Base-by-base conservation (phyloP, 2,329 filamentous ascomycete species). In the Cylindrodendrum hubeiense region DNA sequence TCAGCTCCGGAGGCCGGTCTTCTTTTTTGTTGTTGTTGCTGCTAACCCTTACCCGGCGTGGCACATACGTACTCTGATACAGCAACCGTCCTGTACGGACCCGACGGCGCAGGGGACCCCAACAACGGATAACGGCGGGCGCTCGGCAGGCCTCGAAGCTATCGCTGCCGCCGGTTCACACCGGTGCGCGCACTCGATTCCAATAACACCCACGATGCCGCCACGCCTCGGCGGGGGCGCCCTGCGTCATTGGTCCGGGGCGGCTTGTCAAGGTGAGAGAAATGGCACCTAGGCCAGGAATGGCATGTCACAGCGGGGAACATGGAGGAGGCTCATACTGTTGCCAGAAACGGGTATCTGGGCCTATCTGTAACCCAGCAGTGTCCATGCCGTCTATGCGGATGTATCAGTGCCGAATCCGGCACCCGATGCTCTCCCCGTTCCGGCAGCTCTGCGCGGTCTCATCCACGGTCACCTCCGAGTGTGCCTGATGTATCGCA, bases 141-240 rank as follows among this genome's bases (percentile, higher is more conserved):
- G 13, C 26, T 49, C 13, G 46, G 26, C 26, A 26, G 46, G 46
- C 26, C 17, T 30, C 44, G 44, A 28, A 26, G 47, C 47, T n/a
- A 50, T 33, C 30, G 47, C 47, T 26, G 47, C 26, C 28, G 26
- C 47, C 47, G 46, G 46, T 49, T 49, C n/a, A 30, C 46, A 49
- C 46, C 46, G 47, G 47, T 50, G 47, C 47, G 26, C 47, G 47
- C 47, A 33, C 10, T 3, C 47, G n/a, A 33, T 9, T 15, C 47
- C n/a, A n/a, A n/a, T n/a, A n/a, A n/a, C n/a, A n/a, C n/a, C 44
- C 26, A 33, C 12, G 46, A 50, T 50, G 19, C 46, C 26, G 46
- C 28, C 10, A 28, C 26, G 26, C 46, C 26, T n/a, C 19, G 47
- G 26, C 47, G 26, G 47, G 44, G 28, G 13, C 22, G 44, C 26